Evolutionary conservation across 1,139 yeast genomes (phyloP).

Genomic region (Magnusiomyces sp.): DNA sequence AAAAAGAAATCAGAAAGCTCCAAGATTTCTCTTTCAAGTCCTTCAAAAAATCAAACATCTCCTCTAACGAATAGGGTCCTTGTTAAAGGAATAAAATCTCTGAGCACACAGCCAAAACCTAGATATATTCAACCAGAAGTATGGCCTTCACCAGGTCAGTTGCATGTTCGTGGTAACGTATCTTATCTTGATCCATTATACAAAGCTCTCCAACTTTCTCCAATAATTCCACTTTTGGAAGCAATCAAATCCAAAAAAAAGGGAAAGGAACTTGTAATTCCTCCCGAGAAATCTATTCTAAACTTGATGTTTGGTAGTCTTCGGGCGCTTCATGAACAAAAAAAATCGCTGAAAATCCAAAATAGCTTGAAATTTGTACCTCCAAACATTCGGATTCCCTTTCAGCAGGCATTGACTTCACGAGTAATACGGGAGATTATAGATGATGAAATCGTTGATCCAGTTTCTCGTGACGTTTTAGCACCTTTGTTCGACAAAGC

Average conservation of each 20-base stretch:
- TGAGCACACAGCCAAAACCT: not conserved
- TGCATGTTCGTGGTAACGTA: not conserved
- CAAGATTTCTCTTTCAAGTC: conserved; percentile 15
- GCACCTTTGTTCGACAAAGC: conserved; percentile 3
- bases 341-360: not conserved
- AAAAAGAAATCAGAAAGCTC: conserved; percentile 11
- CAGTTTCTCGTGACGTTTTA: not conserved
- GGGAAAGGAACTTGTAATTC: not conserved
- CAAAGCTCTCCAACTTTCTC: too few relatives aligned
- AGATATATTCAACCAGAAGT: not conserved
- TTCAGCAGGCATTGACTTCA: not conserved
- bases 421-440: not conserved
- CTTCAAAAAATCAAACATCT: not conserved
- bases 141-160: not conserved
- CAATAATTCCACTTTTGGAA: too few relatives aligned
- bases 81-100: not conserved
- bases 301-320: not conserved
- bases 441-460: not conserved
- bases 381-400: conserved; percentile 1
- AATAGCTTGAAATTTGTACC: not conserved
- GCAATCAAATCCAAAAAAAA: not conserved
- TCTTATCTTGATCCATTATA: not conserved
- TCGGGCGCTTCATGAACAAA: not conserved
- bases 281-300: not conserved
- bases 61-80: too few relatives aligned